Evolutionary conservation across 2,329 filamentous ascomycete species (phyloP).

Genomic region (Talaromyces marneffei): DNA sequence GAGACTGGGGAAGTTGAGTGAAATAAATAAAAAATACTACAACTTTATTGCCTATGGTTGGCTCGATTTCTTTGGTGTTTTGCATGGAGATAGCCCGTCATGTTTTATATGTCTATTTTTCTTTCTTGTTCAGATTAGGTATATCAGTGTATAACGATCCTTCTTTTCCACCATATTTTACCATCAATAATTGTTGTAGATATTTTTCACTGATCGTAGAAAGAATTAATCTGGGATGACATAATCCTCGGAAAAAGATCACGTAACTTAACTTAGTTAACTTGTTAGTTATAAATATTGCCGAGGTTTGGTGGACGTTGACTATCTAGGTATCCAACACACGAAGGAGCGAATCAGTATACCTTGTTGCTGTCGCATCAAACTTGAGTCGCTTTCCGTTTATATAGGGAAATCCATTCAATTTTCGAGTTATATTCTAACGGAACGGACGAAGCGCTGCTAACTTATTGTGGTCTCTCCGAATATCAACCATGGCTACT

Average conservation of each 20-base stretch:
- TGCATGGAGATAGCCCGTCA: constrained; percentile 37
- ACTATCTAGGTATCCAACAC: too few relatives aligned
- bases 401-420: too few relatives aligned
- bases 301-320: constrained; percentile 19
- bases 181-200: neutral
- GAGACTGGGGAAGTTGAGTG: neutral
- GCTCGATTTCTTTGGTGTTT: constrained; percentile 19
- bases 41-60: constrained; percentile 10
- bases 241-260: constrained; percentile 12
- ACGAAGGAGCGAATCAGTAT: too few relatives aligned
- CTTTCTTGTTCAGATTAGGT: constrained; percentile 32
- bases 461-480: neutral
- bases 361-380: neutral
- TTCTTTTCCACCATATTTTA: neutral
- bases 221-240: constrained; percentile 3
- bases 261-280: too few relatives aligned
- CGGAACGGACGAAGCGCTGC: neutral
- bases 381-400: too few relatives aligned
- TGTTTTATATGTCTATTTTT: constrained; percentile 25
- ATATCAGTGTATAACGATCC: constrained; percentile 33
- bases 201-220: neutral
- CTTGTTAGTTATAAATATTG: constrained; percentile 15
- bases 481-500: constrained; percentile 47
- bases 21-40: neutral
- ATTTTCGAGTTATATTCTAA: neutral